Evolutionary conservation across 305 asterid genomes (phyloP).

Genomic region (Striga hermonthica): DNA sequence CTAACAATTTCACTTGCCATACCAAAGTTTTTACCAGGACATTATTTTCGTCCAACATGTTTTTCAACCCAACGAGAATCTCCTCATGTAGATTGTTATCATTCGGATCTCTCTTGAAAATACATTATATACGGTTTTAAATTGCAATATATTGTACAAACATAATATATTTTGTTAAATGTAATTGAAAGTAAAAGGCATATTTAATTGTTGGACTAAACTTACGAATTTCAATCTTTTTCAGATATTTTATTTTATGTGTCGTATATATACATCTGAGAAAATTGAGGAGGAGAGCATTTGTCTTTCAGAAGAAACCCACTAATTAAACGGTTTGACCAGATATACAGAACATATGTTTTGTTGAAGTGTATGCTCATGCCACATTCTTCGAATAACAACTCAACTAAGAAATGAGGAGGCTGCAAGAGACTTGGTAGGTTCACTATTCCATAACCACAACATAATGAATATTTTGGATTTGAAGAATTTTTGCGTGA

Average conservation of each 20-base stretch:
- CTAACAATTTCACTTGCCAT: not conserved
- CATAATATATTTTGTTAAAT: not conserved
- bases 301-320: no score
- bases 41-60: not conserved
- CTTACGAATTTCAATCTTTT: not conserved
- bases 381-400: no score
- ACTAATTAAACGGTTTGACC: no score
- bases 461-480: no score
- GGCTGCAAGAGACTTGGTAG: no score
- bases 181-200: no score
- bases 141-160: not conserved
- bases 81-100: not conserved
- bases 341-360: no score
- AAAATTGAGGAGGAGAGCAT: no score
- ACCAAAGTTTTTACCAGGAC: not conserved
- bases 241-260: not conserved
- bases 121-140: not conserved
- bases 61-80: not conserved
- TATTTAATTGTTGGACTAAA: not conserved
- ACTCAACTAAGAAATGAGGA: no score
- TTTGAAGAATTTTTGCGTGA: no score
- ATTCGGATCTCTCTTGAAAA: not conserved
- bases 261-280: slow-evolving; percentile 9
- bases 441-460: no score
- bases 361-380: no score